Evolutionary conservation across 768 basidiomycete genomes (phyloP).

Genomic region (Termitomyces sp.): DNA sequence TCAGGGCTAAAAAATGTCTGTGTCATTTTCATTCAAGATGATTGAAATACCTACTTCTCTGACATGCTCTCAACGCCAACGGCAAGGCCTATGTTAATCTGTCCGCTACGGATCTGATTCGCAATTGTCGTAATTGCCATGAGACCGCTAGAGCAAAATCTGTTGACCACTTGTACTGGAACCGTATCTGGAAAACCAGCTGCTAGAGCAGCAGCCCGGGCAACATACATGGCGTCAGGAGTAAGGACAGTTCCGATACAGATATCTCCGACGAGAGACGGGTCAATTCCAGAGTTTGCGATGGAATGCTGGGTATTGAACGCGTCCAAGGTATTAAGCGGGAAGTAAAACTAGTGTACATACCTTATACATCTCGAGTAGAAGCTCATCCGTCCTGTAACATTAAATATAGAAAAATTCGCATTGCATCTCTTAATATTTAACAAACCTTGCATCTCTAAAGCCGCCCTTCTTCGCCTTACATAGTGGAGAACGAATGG

Average conservation of each 20-base stretch:
- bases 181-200: conserved; percentile 79
- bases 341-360: background rate
- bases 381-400: conserved; percentile 67
- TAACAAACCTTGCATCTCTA: conserved; percentile 59
- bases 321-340: background rate
- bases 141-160: conserved; percentile 83
- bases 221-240: conserved; percentile 60
- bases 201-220: conserved; percentile 68
- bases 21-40: background rate
- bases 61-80: conserved; percentile 89
- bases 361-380: conserved; percentile 80
- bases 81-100: conserved; percentile 77
- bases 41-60: conserved; percentile 43
- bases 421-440: background rate
- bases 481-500: conserved; percentile 70
- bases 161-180: conserved; percentile 69
- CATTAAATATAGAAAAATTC: background rate
- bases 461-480: conserved; percentile 74
- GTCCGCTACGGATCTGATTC: conserved; percentile 71
- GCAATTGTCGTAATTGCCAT: conserved; percentile 77
- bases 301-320: conserved; percentile 46
- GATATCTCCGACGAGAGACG: conserved; percentile 66
- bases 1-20: conserved; percentile 47
- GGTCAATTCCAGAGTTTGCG: conserved; percentile 53
- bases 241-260: conserved; percentile 76